Base-by-base conservation (phyloP, 495 filamentous ascomycete species). In the Pseudoneurospora amorphoporcata region DNA sequence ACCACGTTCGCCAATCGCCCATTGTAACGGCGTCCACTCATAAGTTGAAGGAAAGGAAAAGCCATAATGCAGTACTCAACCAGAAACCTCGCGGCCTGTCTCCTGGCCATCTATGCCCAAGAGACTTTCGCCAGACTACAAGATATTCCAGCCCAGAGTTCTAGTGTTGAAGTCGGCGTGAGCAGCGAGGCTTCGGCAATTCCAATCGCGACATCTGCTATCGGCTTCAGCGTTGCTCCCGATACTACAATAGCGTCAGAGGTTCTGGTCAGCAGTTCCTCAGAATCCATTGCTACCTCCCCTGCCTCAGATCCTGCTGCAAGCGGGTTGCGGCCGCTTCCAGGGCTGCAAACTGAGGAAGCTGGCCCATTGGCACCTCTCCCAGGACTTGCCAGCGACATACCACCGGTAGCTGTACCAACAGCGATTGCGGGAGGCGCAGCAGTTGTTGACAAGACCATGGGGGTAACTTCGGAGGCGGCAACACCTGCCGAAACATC, bases 311-410 rank as follows among this genome's bases (percentile, higher is more conserved):
- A 69, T 12, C 73, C 72, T 32, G 58, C 73, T 39, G 72, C 70
- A 39, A 35, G 53, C 14, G 73, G 74, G 7, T 40, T 80, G 40
- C 75, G 42, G 35, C 77, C 71, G 17, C 74, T 73, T 4, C 76
- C 78, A 17, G 77, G 75, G 4, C n/a, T 77, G 45, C 76, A 77
- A 71, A 71, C 35, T 29, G 70, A 45, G 19, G 43, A 19, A 23
- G 68, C 47, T 8, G 76, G 53, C 8, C 23, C 72, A 8, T 73
- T 78, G 29, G 73, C 37, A n/a, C 75, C 76, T 4, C 70, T 77
- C 8, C 78, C 78, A 9, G 75, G 65, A 1, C 75, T 79, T 16
- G 75, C 61, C 7, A 47, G 53, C 1, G 73, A 43, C 0, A 70
- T 47, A 72, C 70, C 70, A 14, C 43, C 74, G 14, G 23, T 45